Evolutionary conservation across 2,329 filamentous ascomycete species (phyloP), one percentile per base, ranked within the genome.

Genomic region (Paramyrothecium roridum): DNA sequence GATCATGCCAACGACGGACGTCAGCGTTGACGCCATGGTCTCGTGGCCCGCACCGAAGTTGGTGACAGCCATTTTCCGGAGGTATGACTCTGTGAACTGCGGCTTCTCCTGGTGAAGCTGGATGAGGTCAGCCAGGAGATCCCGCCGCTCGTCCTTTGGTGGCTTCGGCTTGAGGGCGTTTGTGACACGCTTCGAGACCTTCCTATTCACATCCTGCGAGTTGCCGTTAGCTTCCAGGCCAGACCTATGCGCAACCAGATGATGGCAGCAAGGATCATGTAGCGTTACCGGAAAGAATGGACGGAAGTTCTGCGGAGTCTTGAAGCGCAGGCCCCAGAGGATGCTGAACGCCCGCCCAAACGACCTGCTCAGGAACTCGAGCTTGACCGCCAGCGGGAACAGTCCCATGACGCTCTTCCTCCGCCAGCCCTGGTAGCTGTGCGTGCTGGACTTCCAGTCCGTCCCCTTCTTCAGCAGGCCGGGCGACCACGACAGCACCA

Each of bases 41-140:
- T 83, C 80, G 56, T 83, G 80, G 0, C 80, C 80, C 1, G 80
- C 80, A 12, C 80, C 80, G 59, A 83, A 82, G 58, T 83, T 83
- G 2, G 80, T 82, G 2, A 81, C 70, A 2, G 77, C 78, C 70
- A 82, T 78, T 26, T 80, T 77, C 3, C 76, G 74, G 11, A 83
- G 70, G 52, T 82, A 82, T 0, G 61, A 65, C 23, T 78, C 73
- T 1, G 63, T 76, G 56, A 83, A 82, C 7, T 74, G 74, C 1
- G 78, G 74, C 20, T 73, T 76, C 4, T 73, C 66, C 16, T 68
- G 66, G 61, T 81, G 76, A 1, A 82, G 66, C 22, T 70, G 66
- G 16, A 83, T 75, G 1, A 83, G 60, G 55, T 82, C 79, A 2
- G 67, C 62, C 1, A 81, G 65, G 0, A 83, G 65, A 58, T 82